phyloP scores from a whole-genome alignment of 768 basidiomycete species.

The Pleurotus sapidus region DNA sequence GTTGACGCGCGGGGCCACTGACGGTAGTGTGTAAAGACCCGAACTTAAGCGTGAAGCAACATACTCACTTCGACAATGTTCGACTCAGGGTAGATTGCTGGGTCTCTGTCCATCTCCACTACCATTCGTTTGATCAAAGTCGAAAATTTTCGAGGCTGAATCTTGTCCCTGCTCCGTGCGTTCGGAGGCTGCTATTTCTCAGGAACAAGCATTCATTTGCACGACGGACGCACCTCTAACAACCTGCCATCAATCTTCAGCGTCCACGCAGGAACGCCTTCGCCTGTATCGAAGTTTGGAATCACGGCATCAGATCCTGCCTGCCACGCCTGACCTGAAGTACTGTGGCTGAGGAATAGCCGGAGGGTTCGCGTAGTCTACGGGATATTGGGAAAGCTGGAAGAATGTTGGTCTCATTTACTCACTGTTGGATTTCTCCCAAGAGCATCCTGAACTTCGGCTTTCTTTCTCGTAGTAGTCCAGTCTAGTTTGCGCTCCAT shows the following conservation, averaged over 20 bases:
- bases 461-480: conserved; percentile 89
- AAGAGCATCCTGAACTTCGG: conserved; percentile 89
- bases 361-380: conserved; percentile 83
- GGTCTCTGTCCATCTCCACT: conserved; percentile 85
- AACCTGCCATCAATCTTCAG: conserved; percentile 86
- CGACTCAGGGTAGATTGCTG: conserved; percentile 74
- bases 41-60: neutral
- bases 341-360: conserved; percentile 85
- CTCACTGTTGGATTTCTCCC: conserved; percentile 67
- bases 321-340: conserved; percentile 87
- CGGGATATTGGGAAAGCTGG: neutral
- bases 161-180: conserved; percentile 61
- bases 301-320: conserved; percentile 43
- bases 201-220: neutral
- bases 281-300: conserved; percentile 73
- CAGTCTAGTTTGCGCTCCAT: conserved; percentile 93
- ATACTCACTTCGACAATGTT: conserved; percentile 83
- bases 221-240: conserved; percentile 58
- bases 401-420: neutral
- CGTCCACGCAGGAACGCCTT: conserved; percentile 87
- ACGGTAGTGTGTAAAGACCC: neutral
- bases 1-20: conserved; percentile 66
- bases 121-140: conserved; percentile 81
- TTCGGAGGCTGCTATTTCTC: conserved; percentile 44
- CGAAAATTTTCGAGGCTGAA: conserved; percentile 74